Percentiles rank a stretch among this genome's conserved stretches.
Conservation (phyloP, 2,329 filamentous ascomycete genomes). For the Torrubiella hemipterigena region DNA sequence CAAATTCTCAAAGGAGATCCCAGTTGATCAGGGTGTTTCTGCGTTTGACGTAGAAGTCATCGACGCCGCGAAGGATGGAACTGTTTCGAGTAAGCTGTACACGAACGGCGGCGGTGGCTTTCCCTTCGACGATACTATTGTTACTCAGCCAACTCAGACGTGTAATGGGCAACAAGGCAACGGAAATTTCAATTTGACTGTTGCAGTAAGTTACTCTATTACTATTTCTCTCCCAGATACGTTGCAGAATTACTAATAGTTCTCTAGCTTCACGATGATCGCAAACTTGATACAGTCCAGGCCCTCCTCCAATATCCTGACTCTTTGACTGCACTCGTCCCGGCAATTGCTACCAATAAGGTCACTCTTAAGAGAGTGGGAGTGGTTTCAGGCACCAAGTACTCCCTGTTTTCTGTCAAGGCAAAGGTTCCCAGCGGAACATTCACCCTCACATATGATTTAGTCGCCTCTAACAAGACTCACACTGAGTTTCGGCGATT, state of each 20-base stretch:
- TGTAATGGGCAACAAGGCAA: conserved; percentile 1
- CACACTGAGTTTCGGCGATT: conserved; percentile 3
- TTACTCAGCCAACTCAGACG: conserved; percentile 3
- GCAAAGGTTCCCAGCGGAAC: neutral
- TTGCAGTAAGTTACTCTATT: neutral
- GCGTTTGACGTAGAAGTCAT: conserved; percentile 7
- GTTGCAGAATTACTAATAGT: neutral
- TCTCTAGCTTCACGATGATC: neutral
- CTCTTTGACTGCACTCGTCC: conserved; percentile 1
- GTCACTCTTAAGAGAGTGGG: conserved; percentile 5
- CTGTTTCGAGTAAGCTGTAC: conserved; percentile 3
- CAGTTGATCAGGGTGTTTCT: conserved; percentile 4
- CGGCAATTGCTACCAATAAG: conserved; percentile 2
- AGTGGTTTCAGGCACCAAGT: conserved; percentile 1
- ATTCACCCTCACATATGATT: conserved; percentile 7
- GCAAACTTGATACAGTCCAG: neutral
- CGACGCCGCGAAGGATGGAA: conserved; percentile 6
- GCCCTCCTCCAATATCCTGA: neutral
- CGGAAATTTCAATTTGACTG: conserved; percentile 2
- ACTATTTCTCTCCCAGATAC: neutral
- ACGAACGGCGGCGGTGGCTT: conserved; percentile 7
- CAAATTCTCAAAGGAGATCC: conserved; percentile 3
- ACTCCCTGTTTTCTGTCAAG: conserved; percentile 5
- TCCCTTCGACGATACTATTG: conserved; percentile 6
- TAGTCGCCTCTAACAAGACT: conserved; percentile 7